Percentiles rank a stretch among this genome's conserved stretches.
phyloP scores from a whole-genome alignment of 2,329 filamentous ascomycete species.

The Aspergillus sp. region DNA sequence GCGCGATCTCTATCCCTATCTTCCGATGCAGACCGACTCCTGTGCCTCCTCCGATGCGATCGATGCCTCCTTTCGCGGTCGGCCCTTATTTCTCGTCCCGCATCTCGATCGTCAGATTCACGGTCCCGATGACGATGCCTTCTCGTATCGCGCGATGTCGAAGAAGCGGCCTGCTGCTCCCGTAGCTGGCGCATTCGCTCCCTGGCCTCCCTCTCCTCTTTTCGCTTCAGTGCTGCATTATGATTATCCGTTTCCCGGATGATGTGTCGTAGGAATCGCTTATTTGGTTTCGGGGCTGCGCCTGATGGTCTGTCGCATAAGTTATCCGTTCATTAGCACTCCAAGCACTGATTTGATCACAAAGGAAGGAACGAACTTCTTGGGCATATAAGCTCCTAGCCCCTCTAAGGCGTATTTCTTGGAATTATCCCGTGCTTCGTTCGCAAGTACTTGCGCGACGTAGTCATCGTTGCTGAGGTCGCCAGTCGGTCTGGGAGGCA shows the following conservation, averaged over 20 bases:
- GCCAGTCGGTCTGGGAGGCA: constrained; percentile 32
- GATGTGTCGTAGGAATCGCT: constrained; percentile 77
- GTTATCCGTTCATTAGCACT: not conserved
- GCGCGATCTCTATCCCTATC: constrained; percentile 21
- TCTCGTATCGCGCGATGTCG: constrained; percentile 27
- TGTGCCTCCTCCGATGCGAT: constrained; percentile 22
- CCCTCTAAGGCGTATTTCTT: constrained; percentile 69
- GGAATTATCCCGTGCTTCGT: constrained; percentile 69
- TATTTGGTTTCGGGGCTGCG: constrained; percentile 79
- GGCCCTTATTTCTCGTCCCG: constrained; percentile 16
- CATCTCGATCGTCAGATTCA: constrained; percentile 12
- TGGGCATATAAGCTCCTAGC: constrained; percentile 58
- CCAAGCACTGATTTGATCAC: not conserved
- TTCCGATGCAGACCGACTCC: constrained; percentile 20
- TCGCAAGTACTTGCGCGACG: constrained; percentile 68
- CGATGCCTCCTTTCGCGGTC: constrained; percentile 16
- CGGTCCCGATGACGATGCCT: constrained; percentile 18
- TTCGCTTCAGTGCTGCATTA: constrained; percentile 78
- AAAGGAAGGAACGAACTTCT: constrained; percentile 37
- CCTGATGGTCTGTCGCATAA: constrained; percentile 49
- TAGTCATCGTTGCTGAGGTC: constrained; percentile 49
- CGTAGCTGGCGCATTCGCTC: constrained; percentile 59
- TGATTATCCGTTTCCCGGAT: constrained; percentile 83
- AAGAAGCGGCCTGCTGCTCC: constrained; percentile 31
- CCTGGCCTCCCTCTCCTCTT: constrained; percentile 71